phyloP scores from a whole-genome alignment of 139 green algal species.

The Ettlia oleoabundans region DNA sequence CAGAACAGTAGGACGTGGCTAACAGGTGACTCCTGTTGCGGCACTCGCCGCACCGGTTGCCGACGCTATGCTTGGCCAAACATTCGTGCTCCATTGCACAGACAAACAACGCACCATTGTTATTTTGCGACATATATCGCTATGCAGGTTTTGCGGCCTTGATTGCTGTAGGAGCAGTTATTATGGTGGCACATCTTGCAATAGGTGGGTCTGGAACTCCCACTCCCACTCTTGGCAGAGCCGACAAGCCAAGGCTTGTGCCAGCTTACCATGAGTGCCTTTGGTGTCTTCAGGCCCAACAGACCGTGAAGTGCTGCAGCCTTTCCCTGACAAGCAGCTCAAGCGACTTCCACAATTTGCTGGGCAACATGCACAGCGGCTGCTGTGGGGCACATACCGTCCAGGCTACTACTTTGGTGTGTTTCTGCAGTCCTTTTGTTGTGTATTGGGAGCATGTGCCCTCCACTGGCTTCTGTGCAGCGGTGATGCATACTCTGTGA shows the following conservation, averaged over 20 bases:
- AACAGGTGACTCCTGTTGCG: background rate
- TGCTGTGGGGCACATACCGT: constrained; percentile 94
- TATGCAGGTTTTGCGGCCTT: background rate
- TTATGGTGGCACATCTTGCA: background rate
- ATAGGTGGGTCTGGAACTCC: background rate
- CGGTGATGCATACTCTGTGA: no score
- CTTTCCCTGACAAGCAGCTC: constrained; percentile 33
- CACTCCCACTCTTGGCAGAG: no score
- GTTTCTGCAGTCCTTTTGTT: background rate
- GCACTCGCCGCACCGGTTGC: no score
- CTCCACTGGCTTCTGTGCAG: no score
- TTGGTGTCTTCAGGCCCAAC: background rate
- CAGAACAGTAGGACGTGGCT: background rate
- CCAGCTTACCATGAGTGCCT: background rate
- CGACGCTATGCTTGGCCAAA: no score
- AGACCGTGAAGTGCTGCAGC: background rate
- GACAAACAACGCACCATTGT: no score
- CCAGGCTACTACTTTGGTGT: constrained; percentile 89
- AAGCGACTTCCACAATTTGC: constrained; percentile 53
- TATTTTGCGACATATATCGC: no score
- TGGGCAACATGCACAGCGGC: constrained; percentile 42
- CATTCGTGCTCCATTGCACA: no score
- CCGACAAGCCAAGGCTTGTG: no score
- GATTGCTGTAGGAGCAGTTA: background rate
- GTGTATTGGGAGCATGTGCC: background rate